Conservation (phyloP, 2,329 filamentous ascomycete genomes). For the Aspergillus tubingensis region DNA sequence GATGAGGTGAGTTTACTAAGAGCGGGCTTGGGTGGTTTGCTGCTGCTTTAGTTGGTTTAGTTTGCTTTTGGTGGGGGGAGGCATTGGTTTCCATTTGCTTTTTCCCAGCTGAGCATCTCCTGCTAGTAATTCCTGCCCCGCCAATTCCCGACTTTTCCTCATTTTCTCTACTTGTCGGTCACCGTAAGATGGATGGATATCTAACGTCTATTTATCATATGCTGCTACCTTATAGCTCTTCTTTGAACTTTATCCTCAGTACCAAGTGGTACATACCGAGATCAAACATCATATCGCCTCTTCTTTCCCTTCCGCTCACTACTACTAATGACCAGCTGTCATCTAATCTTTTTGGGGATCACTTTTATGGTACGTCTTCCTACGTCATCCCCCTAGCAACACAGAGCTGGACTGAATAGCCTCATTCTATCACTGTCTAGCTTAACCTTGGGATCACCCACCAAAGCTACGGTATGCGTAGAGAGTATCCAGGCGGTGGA, state of each 20-base stretch:
- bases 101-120: too few relatives aligned
- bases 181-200: not conserved
- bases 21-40: not conserved
- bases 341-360: not conserved
- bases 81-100: not conserved
- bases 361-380: not conserved
- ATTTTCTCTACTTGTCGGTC: not conserved
- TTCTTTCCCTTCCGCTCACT: too few relatives aligned
- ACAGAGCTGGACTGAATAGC: not conserved
- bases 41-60: not conserved
- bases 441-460: not conserved
- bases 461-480: not conserved
- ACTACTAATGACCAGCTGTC: too few relatives aligned
- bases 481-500: not conserved
- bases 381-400: not conserved
- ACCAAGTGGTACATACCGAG: too few relatives aligned
- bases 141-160: not conserved
- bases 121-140: not conserved
- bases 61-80: not conserved
- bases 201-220: not conserved
- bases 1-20: conserved; percentile 9
- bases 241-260: too few relatives aligned
- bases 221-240: not conserved
- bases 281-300: not conserved
- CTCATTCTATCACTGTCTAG: not conserved